A percentile compares a stretch with the other conserved stretches of the same genome.
Evolutionary conservation across 345 rosid species (phyloP).

Genomic region (Eucalyptus urophylla): DNA sequence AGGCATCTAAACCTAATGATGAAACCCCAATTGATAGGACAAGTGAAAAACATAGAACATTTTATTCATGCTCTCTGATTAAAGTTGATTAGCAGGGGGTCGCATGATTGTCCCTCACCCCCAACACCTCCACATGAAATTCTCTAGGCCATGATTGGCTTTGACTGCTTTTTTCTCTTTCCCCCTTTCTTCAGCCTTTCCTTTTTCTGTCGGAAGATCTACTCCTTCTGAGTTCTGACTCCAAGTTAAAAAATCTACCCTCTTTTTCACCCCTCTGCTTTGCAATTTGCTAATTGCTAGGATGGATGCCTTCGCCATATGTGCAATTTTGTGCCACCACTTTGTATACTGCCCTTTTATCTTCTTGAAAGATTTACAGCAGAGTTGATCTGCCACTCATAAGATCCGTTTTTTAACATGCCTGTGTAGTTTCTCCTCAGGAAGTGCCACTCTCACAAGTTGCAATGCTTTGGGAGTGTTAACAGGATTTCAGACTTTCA

Average conservation of each 20-base stretch:
- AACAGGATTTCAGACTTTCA: neutral
- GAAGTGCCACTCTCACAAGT: neutral
- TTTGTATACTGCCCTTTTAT: neutral
- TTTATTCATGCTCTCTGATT: neutral
- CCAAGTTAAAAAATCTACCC: neutral
- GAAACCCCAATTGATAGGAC: slow-evolving; percentile 4
- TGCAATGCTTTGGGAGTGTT: neutral
- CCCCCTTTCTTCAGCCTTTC: neutral
- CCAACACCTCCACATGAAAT: slow-evolving; percentile 65
- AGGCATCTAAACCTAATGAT: slow-evolving; percentile 16
- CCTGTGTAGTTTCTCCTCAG: neutral
- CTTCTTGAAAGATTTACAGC: neutral
- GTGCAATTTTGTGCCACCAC: neutral
- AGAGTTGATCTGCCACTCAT: neutral
- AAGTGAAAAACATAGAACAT: neutral
- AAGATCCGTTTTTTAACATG: neutral
- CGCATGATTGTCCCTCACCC: slow-evolving; percentile 16
- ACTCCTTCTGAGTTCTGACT: slow-evolving; percentile 31
- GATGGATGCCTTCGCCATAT: neutral
- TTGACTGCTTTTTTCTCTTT: slow-evolving; percentile 49
- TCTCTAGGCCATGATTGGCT: slow-evolving; percentile 63
- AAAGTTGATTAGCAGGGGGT: neutral
- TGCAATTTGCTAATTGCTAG: slow-evolving; percentile 1
- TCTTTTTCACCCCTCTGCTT: neutral
- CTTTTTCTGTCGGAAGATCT: slow-evolving; percentile 12